Evolutionary conservation across 441 rosid species (phyloP), one percentile per base, ranked within the genome.

Genomic region (Viola pubescens): DNA sequence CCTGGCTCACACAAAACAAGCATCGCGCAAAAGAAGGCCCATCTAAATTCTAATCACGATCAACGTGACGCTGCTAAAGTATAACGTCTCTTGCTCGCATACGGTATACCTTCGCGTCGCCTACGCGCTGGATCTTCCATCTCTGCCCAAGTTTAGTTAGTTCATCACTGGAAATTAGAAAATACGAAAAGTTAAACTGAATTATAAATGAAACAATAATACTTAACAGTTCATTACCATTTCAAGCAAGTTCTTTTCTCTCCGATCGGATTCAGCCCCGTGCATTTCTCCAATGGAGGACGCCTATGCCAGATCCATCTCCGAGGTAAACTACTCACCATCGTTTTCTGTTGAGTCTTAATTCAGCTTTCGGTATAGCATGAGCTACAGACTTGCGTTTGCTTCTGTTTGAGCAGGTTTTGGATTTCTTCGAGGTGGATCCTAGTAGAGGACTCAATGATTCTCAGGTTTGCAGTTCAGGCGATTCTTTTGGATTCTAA

Each of bases 281-380:
- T 48, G 53, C 3, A 41, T 10, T 57, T 50, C 53, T 37, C n/a
- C 68, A 43, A 94, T 94, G 96, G 98, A 90, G 69, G 94, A 89
- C 74, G 97, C 98, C 9, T 88, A 79, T 61, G 91, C 95, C 64
- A 86, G 96, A 94, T 90, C 98, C 73, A 87, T 83, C 63, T 3
- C 85, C 9, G 98, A 94, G 97, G 98, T 89, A 65, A 73, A 12
- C 11, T 19, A 52, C 48, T 65, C 41, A 26, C 37, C 4, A 39
- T 16, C 52, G 56, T 53, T 64, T 8, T 39, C 0, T n/a, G 48
- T 48, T 39, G 54, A 44, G 16, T 52, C 52, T 8, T 19, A 9
- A 42, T 45, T 37, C 42, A 9, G 10, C 40, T 10, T 61, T 43
- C 5, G 42, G 9, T 26, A 49, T 37, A 47, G 47, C 38, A 47